Percentiles rank a stretch among this genome's conserved stretches.
These are phyloP conservation scores for Monilinia fructicola DNA, from an alignment of 2,329 filamentous ascomycete species.

Conservation along the genomic window DNA sequence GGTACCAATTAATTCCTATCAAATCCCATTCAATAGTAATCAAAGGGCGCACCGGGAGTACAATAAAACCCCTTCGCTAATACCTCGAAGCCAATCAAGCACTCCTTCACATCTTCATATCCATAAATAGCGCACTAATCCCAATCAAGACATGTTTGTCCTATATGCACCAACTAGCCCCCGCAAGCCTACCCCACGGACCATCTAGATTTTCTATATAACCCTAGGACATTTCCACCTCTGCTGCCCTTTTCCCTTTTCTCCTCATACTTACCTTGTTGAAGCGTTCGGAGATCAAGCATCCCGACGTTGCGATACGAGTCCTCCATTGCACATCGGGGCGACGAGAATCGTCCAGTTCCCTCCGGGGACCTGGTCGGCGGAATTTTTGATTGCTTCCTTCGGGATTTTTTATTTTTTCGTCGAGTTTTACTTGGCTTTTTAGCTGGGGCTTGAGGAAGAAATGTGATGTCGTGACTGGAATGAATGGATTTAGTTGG, in stretches of 20 bases:
- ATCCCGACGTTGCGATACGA: slow-evolving; percentile 39
- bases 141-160: slow-evolving; percentile 1
- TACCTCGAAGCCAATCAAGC: not conserved
- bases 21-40: not conserved
- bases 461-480: slow-evolving; percentile 17
- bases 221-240: not conserved
- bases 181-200: not conserved
- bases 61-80: not conserved
- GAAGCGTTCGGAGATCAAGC: slow-evolving; percentile 37
- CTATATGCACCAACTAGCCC: slow-evolving; percentile 2
- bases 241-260: slow-evolving; percentile 25
- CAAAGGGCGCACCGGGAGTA: too few relatives aligned
- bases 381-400: slow-evolving; percentile 43
- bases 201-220: not conserved
- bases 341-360: slow-evolving; percentile 45
- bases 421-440: slow-evolving; percentile 40
- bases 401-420: slow-evolving; percentile 43
- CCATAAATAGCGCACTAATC: not conserved
- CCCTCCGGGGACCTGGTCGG: slow-evolving; percentile 41
- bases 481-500: too few relatives aligned
- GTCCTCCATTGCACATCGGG: slow-evolving; percentile 60
- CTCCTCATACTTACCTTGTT: slow-evolving; percentile 44
- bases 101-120: too few relatives aligned
- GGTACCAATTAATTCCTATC: too few relatives aligned
- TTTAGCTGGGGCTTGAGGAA: slow-evolving; percentile 43